Base-by-base conservation (phyloP, 2,329 filamentous ascomycete species). In the Arthroderma sp. region DNA sequence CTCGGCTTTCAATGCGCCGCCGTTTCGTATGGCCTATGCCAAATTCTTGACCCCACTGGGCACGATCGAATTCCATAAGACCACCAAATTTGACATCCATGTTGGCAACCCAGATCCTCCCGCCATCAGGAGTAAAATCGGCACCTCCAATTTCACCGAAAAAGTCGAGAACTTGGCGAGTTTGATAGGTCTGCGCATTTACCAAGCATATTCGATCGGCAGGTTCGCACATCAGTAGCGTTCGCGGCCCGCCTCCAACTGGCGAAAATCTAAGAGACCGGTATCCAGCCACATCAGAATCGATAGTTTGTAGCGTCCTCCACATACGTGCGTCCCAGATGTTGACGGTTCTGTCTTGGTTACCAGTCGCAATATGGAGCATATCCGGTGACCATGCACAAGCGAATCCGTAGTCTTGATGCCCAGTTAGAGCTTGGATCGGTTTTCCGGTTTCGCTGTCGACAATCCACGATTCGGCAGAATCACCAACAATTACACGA, bases 371-470 rank as follows among this genome's bases (percentile, higher is more conserved):
- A 40, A 69, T 61, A 41, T 68, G 66, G n/a, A 61, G 59, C 60
- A 68, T 67, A 51, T 69, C 66, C 0, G 64, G 64, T 2, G 66
- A 67, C 66, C 66, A 69, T 4, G 64, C 65, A 48, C 66, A 69
- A 4, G 66, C 66, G 46, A 69, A 69, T 11, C 65, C 66, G 49
- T 62, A 68, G 46, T 69, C 66, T 29, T 53, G 58, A 47, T 69
- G 66, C 29, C 63, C 64, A 4, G 52, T 55, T 5, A 69, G 57
- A 6, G 57, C 55, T 29, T 63, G 60, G 1, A 69, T 53, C 0
- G 58, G 59, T 40, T 58, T 57, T 1, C 66, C 66, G 0, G 60
- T 65, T 32, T 69, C 66, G 7, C 64, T 61, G 50, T 68, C 64
- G 5, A 67, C 56, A 11, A 69, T 53, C 56, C 63, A 64, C 8